Percentiles rank a stretch among this genome's conserved stretches.
Evolutionary conservation across 2,329 filamentous ascomycete species (phyloP).

Genomic region (Sclerotinia trifoliorum): DNA sequence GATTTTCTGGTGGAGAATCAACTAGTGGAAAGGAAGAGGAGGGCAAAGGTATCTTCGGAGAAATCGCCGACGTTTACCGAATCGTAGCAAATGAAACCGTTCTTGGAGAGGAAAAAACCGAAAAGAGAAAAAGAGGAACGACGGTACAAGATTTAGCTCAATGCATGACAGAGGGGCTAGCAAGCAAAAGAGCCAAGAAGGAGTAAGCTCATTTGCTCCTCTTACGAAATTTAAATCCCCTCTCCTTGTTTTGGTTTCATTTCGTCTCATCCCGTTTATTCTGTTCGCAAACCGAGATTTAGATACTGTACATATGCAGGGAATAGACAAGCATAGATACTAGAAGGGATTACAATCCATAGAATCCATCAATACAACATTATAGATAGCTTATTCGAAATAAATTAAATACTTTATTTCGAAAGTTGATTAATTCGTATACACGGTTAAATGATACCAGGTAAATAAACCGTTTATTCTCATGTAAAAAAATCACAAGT

Average conservation of each 20-base stretch:
- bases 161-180: conserved; percentile 49
- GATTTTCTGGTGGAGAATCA: conserved; percentile 47
- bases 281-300: conserved; percentile 1
- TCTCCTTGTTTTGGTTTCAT: background rate
- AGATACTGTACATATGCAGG: background rate
- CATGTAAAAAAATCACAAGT: too few species aligned
- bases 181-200: conserved; percentile 45
- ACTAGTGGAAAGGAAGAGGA: conserved; percentile 34
- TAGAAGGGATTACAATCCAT: conserved; percentile 2
- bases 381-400: background rate
- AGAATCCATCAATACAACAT: conserved; percentile 8
- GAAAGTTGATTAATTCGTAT: too few species aligned
- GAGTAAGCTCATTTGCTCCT: conserved; percentile 22
- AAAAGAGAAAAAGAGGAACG: conserved; percentile 54
- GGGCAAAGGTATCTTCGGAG: conserved; percentile 51
- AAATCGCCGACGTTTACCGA: conserved; percentile 61
- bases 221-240: background rate
- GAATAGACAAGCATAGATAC: background rate
- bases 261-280: conserved; percentile 9
- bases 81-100: conserved; percentile 60
- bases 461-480: too few species aligned
- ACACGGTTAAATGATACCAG: too few species aligned
- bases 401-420: background rate
- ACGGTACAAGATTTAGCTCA: conserved; percentile 58
- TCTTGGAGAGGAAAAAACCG: conserved; percentile 58